These are phyloP conservation scores for Pyrenochaeta sp. DNA, from an alignment of 2,329 filamentous ascomycete genomes.

Conservation along the genomic window DNA sequence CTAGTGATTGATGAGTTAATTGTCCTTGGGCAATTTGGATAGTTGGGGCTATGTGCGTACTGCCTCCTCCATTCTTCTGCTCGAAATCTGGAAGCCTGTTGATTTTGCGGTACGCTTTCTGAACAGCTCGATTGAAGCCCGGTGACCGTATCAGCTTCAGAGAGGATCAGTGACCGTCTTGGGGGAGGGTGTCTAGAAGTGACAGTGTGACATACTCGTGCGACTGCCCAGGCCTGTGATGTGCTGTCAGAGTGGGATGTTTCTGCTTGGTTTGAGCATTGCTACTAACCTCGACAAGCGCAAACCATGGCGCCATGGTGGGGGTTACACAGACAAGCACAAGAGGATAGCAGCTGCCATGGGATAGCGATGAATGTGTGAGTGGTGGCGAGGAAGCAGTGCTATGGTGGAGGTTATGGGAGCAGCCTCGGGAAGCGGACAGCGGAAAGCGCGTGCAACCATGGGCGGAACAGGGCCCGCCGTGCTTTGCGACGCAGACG, in stretches of 20 bases:
- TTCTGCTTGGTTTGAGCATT: background rate
- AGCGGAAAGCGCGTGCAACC: slow-evolving; percentile 4
- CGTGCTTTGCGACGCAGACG: slow-evolving; percentile 4
- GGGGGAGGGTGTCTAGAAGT: too few species aligned
- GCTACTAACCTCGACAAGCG: slow-evolving; percentile 43
- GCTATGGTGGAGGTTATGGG: slow-evolving; percentile 11
- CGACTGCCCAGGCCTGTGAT: slow-evolving; percentile 49
- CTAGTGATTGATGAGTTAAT: slow-evolving; percentile 16
- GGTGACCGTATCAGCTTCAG: slow-evolving; percentile 62
- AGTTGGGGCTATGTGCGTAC: slow-evolving; percentile 54
- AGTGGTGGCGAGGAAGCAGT: background rate
- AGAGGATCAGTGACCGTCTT: background rate
- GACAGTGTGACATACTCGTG: slow-evolving; percentile 35
- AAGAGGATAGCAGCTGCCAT: slow-evolving; percentile 2
- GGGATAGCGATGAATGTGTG: slow-evolving; percentile 4
- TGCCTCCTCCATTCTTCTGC: slow-evolving; percentile 51
- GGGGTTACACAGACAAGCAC: background rate
- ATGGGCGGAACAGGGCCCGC: slow-evolving; percentile 4
- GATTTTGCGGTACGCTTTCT: slow-evolving; percentile 59
- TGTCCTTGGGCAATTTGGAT: background rate
- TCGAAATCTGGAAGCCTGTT: slow-evolving; percentile 56
- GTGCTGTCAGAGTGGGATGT: slow-evolving; percentile 25
- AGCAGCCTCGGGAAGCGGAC: slow-evolving; percentile 8
- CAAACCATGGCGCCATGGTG: slow-evolving; percentile 42
- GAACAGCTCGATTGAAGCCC: slow-evolving; percentile 63